phyloP scores from a whole-genome alignment of 2,329 filamentous ascomycete genomes.

The Fusarium subglutinans region DNA sequence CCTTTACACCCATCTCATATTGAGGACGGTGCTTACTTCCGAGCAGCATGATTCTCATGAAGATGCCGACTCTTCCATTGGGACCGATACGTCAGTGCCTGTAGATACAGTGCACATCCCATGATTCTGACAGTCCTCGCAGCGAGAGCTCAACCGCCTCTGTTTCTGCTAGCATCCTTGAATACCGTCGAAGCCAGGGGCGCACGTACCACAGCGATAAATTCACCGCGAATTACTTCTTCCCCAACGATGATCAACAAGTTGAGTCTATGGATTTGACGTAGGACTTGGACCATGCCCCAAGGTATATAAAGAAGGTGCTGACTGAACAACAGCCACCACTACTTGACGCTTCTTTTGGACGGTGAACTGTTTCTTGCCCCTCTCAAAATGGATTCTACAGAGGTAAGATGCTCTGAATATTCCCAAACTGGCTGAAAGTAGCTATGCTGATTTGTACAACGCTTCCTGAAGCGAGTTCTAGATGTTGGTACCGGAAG shows the following conservation, averaged over 20 bases:
- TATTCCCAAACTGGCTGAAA: accelerated
- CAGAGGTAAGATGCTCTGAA: neutral
- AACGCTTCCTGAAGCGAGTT: neutral
- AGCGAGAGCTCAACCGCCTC: slow-evolving; percentile 1
- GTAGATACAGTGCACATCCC: accelerated
- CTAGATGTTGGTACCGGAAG: slow-evolving; percentile 1
- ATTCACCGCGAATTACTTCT: neutral
- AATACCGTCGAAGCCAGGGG: neutral
- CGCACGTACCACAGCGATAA: slow-evolving; percentile 1
- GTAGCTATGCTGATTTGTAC: accelerated
- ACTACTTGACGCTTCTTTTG: neutral
- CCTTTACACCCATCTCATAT: accelerated
- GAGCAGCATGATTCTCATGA: neutral
- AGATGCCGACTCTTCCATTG: neutral
- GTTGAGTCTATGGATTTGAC: neutral
- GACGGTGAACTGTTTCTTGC: neutral
- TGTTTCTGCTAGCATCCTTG: neutral
- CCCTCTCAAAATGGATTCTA: accelerated
- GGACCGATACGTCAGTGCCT: neutral
- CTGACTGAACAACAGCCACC: neutral
- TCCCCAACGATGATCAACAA: neutral
- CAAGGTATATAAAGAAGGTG: accelerated
- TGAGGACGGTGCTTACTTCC: accelerated
- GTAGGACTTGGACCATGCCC: accelerated
- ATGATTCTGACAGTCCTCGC: neutral